Conservation (phyloP, 345 rosid species). For the Stellera chamaejasme region DNA sequence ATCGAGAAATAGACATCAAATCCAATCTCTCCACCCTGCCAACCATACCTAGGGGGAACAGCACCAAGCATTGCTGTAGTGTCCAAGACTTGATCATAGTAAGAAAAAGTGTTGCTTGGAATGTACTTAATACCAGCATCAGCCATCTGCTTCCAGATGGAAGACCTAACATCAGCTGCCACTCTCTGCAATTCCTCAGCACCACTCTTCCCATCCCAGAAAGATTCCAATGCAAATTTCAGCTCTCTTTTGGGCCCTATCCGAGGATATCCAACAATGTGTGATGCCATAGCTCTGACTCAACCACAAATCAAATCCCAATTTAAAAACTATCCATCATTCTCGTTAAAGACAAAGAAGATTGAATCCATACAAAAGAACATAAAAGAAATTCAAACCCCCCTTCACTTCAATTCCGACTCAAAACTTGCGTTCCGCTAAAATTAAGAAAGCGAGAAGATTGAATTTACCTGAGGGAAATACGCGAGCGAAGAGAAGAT, state of each 20-base stretch:
- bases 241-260: constrained; percentile 75
- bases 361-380: background rate
- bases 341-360: no score
- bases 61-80: constrained; percentile 67
- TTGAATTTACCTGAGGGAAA: background rate
- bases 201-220: constrained; percentile 65
- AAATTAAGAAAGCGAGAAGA: no score
- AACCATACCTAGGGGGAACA: constrained; percentile 51
- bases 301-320: background rate
- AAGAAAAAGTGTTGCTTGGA: constrained; percentile 65
- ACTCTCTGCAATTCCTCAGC: constrained; percentile 53
- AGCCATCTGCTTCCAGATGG: constrained; percentile 62
- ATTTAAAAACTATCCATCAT: background rate
- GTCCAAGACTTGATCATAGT: constrained; percentile 66
- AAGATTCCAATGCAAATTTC: constrained; percentile 72
- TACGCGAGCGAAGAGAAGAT: background rate
- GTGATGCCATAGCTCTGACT: constrained; percentile 50
- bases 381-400: background rate
- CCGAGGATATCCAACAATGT: constrained; percentile 64
- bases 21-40: constrained; percentile 60
- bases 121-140: constrained; percentile 56
- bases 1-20: constrained; percentile 54
- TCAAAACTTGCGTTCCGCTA: no score
- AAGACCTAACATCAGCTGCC: constrained; percentile 42
- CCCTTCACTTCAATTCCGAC: no score